Base-by-base conservation (phyloP, 179 eudicot genomes). In the Beta corolliflora region DNA sequence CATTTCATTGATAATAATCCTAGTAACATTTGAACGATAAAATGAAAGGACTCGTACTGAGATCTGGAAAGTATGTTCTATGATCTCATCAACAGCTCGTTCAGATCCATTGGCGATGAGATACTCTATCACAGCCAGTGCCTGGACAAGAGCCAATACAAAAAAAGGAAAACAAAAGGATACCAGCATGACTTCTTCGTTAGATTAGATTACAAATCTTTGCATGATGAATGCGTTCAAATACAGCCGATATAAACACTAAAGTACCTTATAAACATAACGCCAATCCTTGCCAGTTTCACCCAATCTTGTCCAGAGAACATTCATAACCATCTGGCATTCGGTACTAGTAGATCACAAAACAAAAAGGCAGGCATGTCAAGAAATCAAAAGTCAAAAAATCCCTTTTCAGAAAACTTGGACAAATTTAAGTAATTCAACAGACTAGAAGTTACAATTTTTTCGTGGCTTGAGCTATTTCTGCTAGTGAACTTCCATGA, bases 241-340 rank as follows among this genome's bases (percentile, higher is more conserved):
- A 71, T 78, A 66, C 9, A 61, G 48, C 50, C 44, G 10, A 77
- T 69, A 21, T 7, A 25, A 48, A 67, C 14, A 55, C 68, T 75
- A 67, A 19, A 67, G 45, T 81, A 97, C 99, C 99, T 97, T 97
- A 84, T 97, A 94, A 75, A 94, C 97, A 88, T 79, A 88, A 67
- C 99, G 97, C 99, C 99, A 97, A 73, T 93, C 91, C 86, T 88
- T 89, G 83, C 93, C 97, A 82, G 94, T 94, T 91, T 93, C 99
- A 65, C 88, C 91, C 90, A 97, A 82, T 89, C 97, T 91, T 74
- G 97, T 94, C 99, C 99, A 93, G 53, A 94, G 97, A 82, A 94
- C 98, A 89, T 87, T 92, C 99, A 97, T 97, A 81, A 94, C 93
- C 97, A 94, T 90, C 90, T 92, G 96, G 78, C 97, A 97, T 73